phyloP scores from a whole-genome alignment of 164 flowering plant genomes.

The Magnolia sinica region DNA sequence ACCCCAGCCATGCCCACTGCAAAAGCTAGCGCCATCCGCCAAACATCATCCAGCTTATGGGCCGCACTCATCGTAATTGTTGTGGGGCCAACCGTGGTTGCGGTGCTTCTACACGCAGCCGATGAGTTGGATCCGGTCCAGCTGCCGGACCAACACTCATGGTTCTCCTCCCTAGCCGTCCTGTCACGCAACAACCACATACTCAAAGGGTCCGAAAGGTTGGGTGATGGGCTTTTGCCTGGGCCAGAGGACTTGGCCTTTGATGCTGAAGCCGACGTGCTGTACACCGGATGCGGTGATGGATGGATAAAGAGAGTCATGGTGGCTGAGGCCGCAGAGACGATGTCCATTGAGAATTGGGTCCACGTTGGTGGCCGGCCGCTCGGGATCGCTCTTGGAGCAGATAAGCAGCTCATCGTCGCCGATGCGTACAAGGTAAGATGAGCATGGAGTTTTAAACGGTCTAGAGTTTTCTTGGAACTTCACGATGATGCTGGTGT shows the following conservation, averaged over 20 bases:
- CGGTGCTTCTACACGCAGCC: conserved; percentile 32
- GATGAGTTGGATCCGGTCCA: conserved; percentile 57
- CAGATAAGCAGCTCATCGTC: conserved; percentile 39
- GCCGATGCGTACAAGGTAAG: conserved; percentile 56
- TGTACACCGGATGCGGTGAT: conserved; percentile 66
- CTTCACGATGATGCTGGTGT: neutral
- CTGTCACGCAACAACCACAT: conserved; percentile 31
- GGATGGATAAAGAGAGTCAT: conserved; percentile 78
- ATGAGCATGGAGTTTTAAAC: no score
- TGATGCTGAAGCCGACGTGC: conserved; percentile 31
- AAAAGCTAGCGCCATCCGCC: neutral
- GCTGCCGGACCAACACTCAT: conserved; percentile 34
- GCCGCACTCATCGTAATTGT: neutral
- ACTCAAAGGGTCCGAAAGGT: conserved; percentile 33
- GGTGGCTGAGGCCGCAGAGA: conserved; percentile 30
- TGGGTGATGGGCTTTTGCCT: conserved; percentile 44
- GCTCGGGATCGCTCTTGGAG: conserved; percentile 54
- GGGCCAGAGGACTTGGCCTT: conserved; percentile 78
- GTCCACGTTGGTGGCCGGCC: conserved; percentile 65
- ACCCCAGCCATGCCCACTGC: neutral
- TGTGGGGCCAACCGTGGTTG: conserved; percentile 22
- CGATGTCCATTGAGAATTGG: conserved; percentile 44
- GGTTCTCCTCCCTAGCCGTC: conserved; percentile 15
- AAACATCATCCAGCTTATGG: neutral
- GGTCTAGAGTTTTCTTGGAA: neutral